Evolutionary conservation across 225 moss, liverwort and hornwort species (phyloP), one percentile per base, ranked within the genome.

Genomic region (Antitrichia curtipendula): DNA sequence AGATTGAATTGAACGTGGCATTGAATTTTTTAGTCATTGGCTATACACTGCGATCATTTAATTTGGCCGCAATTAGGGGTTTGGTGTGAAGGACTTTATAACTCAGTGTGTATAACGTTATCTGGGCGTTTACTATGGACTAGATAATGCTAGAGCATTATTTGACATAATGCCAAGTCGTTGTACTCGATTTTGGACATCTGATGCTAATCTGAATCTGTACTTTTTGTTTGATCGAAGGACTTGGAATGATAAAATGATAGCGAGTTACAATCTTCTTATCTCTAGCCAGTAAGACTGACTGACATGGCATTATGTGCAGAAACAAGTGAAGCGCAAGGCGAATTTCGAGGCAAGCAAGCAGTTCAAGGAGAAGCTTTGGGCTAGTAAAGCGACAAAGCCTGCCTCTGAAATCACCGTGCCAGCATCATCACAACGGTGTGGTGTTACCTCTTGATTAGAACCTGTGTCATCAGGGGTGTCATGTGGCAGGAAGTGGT

Each of bases 301-400:
- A 45, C 21, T 41, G 31, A 21, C 38, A 29, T 19, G 21, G 13
- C 57, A 24, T 50, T 88, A 3, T 16, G 2, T 66, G 49, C 92
- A 98, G 98, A 95, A 98, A 88, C 94, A 94, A 89, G 91, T 90
- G 93, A 95, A 96, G 87, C 90, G 92, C 78, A 96, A 94, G 84
- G 91, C 89, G 12, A 96, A 95, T 91, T 96, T 95, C 56, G 98
- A 96, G 86, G 94, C 93, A 50, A 96, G 96, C 88, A 93, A 95
- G 90, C 61, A 91, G 85, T 94, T 95, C 59, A 91, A 96, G 88
- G 95, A 94, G 86, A 94, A 94, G 80, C 92, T 95, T 31, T 92
- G 94, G 66, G 92, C 94, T 73, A 95, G 92, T 82, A 95, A 91
- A 90, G 90, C 90, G 71, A 89, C 90, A 23, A 90, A 91, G 82